A percentile compares a stretch with the other conserved stretches of the same genome.
Evolutionary conservation across 2,329 filamentous ascomycete genomes (phyloP).

Genomic region (Cordyceps tenuipes): DNA sequence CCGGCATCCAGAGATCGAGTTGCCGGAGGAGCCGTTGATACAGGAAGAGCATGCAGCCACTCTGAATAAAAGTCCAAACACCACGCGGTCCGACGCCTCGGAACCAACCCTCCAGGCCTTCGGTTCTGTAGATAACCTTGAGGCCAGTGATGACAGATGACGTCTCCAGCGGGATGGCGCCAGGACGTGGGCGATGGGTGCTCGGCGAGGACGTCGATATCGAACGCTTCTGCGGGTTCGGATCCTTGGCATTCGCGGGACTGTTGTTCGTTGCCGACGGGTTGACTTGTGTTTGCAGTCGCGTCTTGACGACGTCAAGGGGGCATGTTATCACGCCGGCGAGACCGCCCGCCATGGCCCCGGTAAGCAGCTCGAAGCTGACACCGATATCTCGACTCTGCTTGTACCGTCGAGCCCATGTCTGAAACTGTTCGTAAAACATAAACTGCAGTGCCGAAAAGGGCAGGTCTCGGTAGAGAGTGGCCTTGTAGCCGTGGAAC

Average conservation of each 20-base stretch:
- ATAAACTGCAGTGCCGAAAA: slow-evolving; percentile 97
- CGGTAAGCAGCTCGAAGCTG: slow-evolving; percentile 77
- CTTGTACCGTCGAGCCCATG: slow-evolving; percentile 69
- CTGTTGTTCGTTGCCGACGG: slow-evolving; percentile 23
- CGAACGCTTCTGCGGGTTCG: slow-evolving; percentile 51
- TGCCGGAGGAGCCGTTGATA: slow-evolving; percentile 81
- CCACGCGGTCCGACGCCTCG: slow-evolving; percentile 85
- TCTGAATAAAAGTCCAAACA: slow-evolving; percentile 97
- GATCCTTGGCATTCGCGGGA: slow-evolving; percentile 21
- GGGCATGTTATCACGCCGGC: slow-evolving; percentile 93
- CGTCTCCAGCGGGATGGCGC: slow-evolving; percentile 74
- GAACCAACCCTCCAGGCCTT: slow-evolving; percentile 87
- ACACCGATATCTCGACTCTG: slow-evolving; percentile 78
- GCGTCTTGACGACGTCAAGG: slow-evolving; percentile 93
- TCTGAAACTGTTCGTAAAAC: slow-evolving; percentile 93
- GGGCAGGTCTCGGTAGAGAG: slow-evolving; percentile 84
- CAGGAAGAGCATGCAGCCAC: slow-evolving; percentile 89
- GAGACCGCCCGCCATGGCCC: slow-evolving; percentile 80
- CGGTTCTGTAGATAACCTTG: slow-evolving; percentile 78
- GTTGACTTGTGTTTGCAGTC: slow-evolving; percentile 83
- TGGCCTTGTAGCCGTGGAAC: slow-evolving; percentile 96
- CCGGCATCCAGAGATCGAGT: slow-evolving; percentile 48
- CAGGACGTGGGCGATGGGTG: slow-evolving; percentile 71
- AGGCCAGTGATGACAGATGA: slow-evolving; percentile 82
- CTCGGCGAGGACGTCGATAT: slow-evolving; percentile 90